Evolutionary conservation across 192 early-diverging fungal species (phyloP), one percentile per base, ranked within the genome.

Genomic region (Haplosporangium gracile): DNA sequence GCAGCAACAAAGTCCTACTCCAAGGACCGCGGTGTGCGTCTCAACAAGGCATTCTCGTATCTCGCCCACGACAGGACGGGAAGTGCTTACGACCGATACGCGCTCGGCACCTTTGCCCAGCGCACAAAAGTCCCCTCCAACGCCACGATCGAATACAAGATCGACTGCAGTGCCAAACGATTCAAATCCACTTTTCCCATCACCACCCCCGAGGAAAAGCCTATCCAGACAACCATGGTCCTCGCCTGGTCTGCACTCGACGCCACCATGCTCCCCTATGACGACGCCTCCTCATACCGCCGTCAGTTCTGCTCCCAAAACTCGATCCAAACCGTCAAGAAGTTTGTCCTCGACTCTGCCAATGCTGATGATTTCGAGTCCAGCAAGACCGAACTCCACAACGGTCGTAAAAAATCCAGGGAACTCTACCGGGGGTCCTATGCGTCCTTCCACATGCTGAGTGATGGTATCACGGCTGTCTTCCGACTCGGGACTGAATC

Each of bases 11-110:
- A 86, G 57, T 36, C 83, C 1, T 86, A 86, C 34, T 80, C 75
- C 73, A 86, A 86, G 34, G 83, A 86, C 71, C 74, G 60, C 0
- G 75, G 83, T 5, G 83, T 74, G 0, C 83, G 83, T 20, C 76
- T 86, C 75, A 86, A 86, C 79, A 86, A 86, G 49, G 63, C 79
- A 13, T 86, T 86, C 63, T 72, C 83, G 24, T 81, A 73, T 16
- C 83, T 86, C 24, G 69, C 43, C 6, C 83, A 77, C 53, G 83
- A 86, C 47, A 76, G 63, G 57, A 81, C 79, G 26, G 83, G 83
- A 34, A 68, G 83, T 13, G 4, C 39, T 15, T 81, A 80, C 24
- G 83, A 86, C 22, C 74, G 75, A 15, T 86, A 77, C 36, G n/a
- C 79, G 5, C 78, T 86, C 20, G 83, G 83, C 11, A 70, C 83